Conservation (phyloP, 2,329 filamentous ascomycete genomes). For the Colletotrichum orbiculare region DNA sequence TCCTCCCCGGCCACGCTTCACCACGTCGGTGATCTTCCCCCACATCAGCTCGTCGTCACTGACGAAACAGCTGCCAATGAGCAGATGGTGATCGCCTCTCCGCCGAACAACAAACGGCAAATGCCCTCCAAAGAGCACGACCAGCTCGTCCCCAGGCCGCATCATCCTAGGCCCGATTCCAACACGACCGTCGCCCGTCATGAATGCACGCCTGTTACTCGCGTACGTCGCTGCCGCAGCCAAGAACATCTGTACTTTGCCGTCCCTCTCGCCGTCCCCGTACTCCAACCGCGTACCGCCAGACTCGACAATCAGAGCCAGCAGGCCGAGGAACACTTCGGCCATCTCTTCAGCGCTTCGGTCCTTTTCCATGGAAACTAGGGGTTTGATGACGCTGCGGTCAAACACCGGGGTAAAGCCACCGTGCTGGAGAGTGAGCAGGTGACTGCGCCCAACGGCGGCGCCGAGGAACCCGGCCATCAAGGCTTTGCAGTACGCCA, state of each 20-base stretch:
- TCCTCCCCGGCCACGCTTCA: slow-evolving; percentile 18
- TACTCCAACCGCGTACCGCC: slow-evolving; percentile 4
- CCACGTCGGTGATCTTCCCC: slow-evolving; percentile 29
- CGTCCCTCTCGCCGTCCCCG: slow-evolving; percentile 4
- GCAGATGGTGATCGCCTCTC: slow-evolving; percentile 20
- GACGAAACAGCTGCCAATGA: slow-evolving; percentile 35
- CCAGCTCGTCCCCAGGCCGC: slow-evolving; percentile 32
- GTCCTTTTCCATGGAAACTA: background rate
- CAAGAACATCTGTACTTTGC: slow-evolving; percentile 15
- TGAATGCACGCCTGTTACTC: slow-evolving; percentile 23
- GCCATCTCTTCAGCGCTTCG: slow-evolving; percentile 5
- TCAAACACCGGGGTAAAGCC: slow-evolving; percentile 17
- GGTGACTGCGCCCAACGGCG: slow-evolving; percentile 13
- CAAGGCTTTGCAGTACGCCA: slow-evolving; percentile 33
- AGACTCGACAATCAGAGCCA: slow-evolving; percentile 10
- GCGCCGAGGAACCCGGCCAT: slow-evolving; percentile 22
- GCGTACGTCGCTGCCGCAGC: slow-evolving; percentile 12
- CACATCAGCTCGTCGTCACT: slow-evolving; percentile 37
- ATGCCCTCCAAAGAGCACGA: slow-evolving; percentile 35
- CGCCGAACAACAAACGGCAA: slow-evolving; percentile 31
- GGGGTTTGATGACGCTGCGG: background rate
- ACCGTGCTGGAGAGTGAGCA: slow-evolving; percentile 14
- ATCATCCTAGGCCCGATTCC: slow-evolving; percentile 35
- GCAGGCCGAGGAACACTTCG: slow-evolving; percentile 17
- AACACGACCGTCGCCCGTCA: slow-evolving; percentile 29